Conservation (phyloP, 768 basidiomycete genomes). For the Phanerodontia chrysosporium region DNA sequence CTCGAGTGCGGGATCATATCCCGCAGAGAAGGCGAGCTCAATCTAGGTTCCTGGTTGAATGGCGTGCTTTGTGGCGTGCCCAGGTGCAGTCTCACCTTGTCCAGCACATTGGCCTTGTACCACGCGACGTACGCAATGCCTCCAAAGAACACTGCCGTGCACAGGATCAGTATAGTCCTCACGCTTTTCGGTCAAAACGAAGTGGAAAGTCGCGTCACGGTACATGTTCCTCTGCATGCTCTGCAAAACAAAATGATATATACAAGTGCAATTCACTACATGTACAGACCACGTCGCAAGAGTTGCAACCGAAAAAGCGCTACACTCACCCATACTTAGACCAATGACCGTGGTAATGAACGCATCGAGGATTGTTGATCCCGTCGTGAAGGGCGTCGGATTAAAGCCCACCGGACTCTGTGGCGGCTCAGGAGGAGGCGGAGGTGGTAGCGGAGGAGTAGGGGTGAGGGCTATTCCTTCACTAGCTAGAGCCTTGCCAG, state of each 20-base stretch:
- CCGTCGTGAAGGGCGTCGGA: conserved; percentile 17
- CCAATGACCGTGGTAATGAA: conserved; percentile 57
- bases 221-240: not conserved
- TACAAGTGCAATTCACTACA: not conserved
- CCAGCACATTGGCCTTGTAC: conserved; percentile 81
- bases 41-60: conserved; percentile 42
- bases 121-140: conserved; percentile 69
- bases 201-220: too few species aligned
- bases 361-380: conserved; percentile 38
- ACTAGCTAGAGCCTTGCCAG: not conserved
- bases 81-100: conserved; percentile 49
- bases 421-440: not conserved
- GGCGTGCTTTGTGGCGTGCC: not conserved
- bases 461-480: not conserved
- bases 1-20: conserved; percentile 82
- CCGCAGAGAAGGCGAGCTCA: conserved; percentile 69
- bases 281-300: not conserved
- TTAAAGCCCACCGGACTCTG: not conserved
- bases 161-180: not conserved
- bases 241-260: not conserved
- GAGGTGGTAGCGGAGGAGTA: not conserved
- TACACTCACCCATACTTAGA: conserved; percentile 49
- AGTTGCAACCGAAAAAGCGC: not conserved
- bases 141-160: conserved; percentile 55
- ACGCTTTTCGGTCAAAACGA: not conserved